Evolutionary conservation across 345 rosid species (phyloP), one percentile per base, ranked within the genome.

Genomic region (Pistacia integerrima): DNA sequence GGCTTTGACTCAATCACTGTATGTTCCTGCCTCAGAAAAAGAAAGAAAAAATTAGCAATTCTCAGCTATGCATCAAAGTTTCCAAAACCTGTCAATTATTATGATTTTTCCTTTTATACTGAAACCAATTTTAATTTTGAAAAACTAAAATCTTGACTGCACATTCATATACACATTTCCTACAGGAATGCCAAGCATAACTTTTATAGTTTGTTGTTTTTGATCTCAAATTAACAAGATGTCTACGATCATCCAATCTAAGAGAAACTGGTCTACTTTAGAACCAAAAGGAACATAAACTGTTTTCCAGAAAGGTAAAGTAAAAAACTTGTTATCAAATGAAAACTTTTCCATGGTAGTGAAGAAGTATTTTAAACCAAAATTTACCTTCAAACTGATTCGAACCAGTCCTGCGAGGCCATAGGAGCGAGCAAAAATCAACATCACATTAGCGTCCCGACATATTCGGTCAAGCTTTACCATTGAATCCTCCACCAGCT

Each of bases 391-490:
- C 72, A 92, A 90, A 87, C 97, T 88, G 79, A 90, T 82, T 60
- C 97, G 92, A 79, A 92, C 94, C 83, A 92, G 77, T 69, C 99
- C 99, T 69, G 93, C 82, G 84, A 96, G 94, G 77, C 98, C 99
- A 77, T 96, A 96, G 36, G 98, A 91, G 74, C 99, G 98, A 74
- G 93, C 98, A 84, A 96, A 90, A 74, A 93, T 85, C 90, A 96
- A 81, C 93, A 83, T 87, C 63, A 93, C 97, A 75, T 92, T 86
- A 48, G 92, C 94, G 76, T 91, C 94, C 84, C 97, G 74, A 73
- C 99, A 96, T 51, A 93, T 92, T 74, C 79, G 89, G 75, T 93
- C 98, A 69, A 96, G 98, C 85, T 90, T 91, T 71, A 91, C 60
- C 98, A 92, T 92, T 33, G 90, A 88, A 52, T 87, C 92, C 84